Evolutionary conservation across 345 rosid species (phyloP).

Genomic region (Noccaea caerulescens): DNA sequence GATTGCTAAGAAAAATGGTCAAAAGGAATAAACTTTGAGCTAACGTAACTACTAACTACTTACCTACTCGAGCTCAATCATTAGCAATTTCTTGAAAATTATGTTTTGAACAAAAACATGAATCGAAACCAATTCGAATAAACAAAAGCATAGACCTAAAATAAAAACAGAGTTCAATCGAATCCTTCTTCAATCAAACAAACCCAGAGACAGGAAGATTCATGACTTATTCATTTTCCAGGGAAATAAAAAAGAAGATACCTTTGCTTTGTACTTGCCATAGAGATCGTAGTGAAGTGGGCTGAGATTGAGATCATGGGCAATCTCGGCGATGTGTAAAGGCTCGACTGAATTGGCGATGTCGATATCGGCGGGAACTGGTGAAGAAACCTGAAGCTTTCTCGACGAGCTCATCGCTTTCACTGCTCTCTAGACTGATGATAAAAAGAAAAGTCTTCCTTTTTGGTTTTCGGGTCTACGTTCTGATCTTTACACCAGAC

Average conservation of each 20-base stretch:
- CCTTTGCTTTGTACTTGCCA: constrained; percentile 98
- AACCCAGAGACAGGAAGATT: constrained; percentile 1
- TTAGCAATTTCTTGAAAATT: neutral
- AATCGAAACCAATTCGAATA: neutral
- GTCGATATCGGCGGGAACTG: constrained; percentile 96
- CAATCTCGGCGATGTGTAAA: constrained; percentile 83
- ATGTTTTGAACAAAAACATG: neutral
- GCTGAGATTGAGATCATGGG: constrained; percentile 65
- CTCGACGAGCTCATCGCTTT: constrained; percentile 60
- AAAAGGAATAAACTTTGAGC: constrained; percentile 4
- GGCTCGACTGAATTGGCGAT: constrained; percentile 91
- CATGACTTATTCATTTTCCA: neutral
- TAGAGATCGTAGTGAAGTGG: constrained; percentile 86
- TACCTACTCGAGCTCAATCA: neutral
- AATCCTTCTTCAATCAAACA: neutral
- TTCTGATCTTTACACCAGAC: neutral
- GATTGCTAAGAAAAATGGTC: neutral
- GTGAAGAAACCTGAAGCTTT: constrained; percentile 76
- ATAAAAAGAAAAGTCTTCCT: neutral
- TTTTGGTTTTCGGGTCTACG: neutral
- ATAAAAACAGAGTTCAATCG: constrained; percentile 15
- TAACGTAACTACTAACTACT: neutral
- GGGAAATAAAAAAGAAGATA: constrained; percentile 15
- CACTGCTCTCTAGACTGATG: constrained; percentile 14
- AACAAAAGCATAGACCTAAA: neutral